Evolutionary conservation across 306 rosid species (phyloP), one percentile per base, ranked within the genome.

Genomic region (Cucumis melo): DNA sequence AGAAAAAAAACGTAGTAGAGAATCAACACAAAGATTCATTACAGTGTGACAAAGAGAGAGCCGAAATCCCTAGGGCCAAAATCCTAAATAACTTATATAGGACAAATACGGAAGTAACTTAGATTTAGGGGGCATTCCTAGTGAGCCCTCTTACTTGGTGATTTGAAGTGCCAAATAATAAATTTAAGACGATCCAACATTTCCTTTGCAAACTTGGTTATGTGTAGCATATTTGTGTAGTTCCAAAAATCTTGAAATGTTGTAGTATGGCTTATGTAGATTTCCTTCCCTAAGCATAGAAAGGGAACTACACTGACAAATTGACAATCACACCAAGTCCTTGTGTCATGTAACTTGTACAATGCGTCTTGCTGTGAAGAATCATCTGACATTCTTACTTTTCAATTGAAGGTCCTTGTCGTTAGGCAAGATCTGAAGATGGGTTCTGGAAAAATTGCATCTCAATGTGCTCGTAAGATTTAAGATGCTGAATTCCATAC

Each of bases 391-490:
- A 41, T 11, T 10, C 17, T 67, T 32, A 5, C 21, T 10, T 67
- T 20, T 21, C 7, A 39, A 67, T 73, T 54, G 29, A 39, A 93
- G 97, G 97, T 91, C 75, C 85, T 89, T 81, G 88, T 93, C 7
- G 98, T 93, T 20, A 83, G 98, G 81, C 96, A 86, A 84, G 98
- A 91, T 82, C 83, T 93, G 41, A 93, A 90, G 89, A 93, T 93
- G 97, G 92, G 83, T 78, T 74, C 93, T 1, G 96, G 98, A 84
- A 93, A 93, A 85, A 90, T 93, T 67, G 98, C 97, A 66, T 93
- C 98, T 50, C 98, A 93, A 80, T 93, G 97, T 85, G 96, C 98
- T 83, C 98, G 97, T 93, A 88, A 87, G 78, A 78, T 34, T 6
- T 91, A 88, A 85, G 78, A 78, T 34, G 5, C 78, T 39, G 78